Base-by-base conservation (phyloP, 1,284 basidiomycete genomes). In the Malassezia sp. region DNA sequence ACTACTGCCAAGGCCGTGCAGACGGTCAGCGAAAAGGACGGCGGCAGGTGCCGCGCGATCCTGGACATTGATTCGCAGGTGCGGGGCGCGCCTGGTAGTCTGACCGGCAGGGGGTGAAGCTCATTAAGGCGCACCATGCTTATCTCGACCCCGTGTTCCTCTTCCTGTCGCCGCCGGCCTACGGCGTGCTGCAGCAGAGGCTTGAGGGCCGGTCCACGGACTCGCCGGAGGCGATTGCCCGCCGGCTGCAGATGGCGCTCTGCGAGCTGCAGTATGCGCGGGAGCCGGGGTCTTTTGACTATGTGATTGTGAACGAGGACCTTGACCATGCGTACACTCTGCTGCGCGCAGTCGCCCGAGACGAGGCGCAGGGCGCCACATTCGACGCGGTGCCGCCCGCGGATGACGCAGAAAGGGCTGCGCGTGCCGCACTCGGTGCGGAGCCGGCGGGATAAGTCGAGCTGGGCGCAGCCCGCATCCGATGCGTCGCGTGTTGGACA, bases 21-120 rank as follows among this genome's bases (percentile, higher is more conserved):
- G 46, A 76, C 74, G 42, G 76, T 79, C 24, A 42, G 38, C 38
- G 44, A 47, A 3, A 82, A 28, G 76, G 77, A 56, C 74, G 54
- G 49, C 23, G 48, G 23, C 17, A 59, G 59, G 3, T 71, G 70
- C 43, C 74, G 87, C 12, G 96, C 91, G 69, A 81, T 99, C 44
- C 78, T 99, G 34, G 91, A 99, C 71, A 97, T 99, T 56, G 91
- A 99, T 68, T 82, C 87, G 11, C 89, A n/a, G n/a, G n/a, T n/a
- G n/a, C n/a, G n/a, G n/a, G n/a, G n/a, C n/a, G n/a, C n/a, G n/a
- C n/a, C n/a, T n/a, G n/a, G n/a, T n/a, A n/a, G n/a, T n/a, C n/a
- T n/a, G n/a, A n/a, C n/a, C n/a, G n/a, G n/a, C n/a, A 91, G 46
- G 67, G 67, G 26, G 65, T 70, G 21, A 57, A 62, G 23, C 50